A percentile compares a stretch with the other conserved stretches of the same genome.
Evolutionary conservation across 2,329 filamentous ascomycete genomes (phyloP).

Genomic region (Xylariaceae sp.): DNA sequence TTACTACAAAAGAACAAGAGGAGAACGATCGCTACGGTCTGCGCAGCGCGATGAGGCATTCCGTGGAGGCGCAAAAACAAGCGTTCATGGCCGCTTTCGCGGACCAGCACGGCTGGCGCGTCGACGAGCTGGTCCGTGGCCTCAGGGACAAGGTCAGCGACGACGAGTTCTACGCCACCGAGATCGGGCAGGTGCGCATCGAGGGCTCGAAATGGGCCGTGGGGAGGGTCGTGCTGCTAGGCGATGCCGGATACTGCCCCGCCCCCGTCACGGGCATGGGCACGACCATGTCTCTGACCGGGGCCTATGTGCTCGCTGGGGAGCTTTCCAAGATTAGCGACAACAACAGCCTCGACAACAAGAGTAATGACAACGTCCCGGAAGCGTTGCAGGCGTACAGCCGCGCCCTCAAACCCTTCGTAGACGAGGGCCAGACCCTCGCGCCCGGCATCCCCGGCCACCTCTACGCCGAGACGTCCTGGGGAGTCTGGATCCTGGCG

Average conservation of each 20-base stretch:
- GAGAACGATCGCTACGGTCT: conserved; percentile 1
- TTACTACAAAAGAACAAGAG: not conserved
- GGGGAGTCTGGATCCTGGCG: conserved; percentile 18
- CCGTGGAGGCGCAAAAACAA: conserved; percentile 19
- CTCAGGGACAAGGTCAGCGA: conserved; percentile 7
- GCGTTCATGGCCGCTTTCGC: conserved; percentile 28
- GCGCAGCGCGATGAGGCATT: conserved; percentile 7
- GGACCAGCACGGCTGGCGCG: conserved; percentile 17
- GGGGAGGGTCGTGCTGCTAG: conserved; percentile 45
- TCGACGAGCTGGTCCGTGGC: not conserved
- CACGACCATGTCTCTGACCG: conserved; percentile 42
- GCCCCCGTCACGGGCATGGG: conserved; percentile 46
- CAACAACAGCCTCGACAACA: conserved; percentile 3
- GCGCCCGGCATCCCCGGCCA: conserved; percentile 16
- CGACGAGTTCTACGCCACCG: conserved; percentile 43
- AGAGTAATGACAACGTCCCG: conserved; percentile 14
- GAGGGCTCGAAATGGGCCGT: conserved; percentile 33
- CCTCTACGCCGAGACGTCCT: conserved; percentile 18
- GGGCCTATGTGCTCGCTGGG: conserved; percentile 53
- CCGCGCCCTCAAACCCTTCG: conserved; percentile 38
- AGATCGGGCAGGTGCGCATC: conserved; percentile 41
- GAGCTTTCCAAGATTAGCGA: conserved; percentile 34
- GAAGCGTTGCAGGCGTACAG: conserved; percentile 40
- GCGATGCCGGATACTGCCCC: conserved; percentile 50
- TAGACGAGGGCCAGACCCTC: conserved; percentile 36